Conservation (phyloP, 352 stramenopile genomes). For the Peronospora farinosa region DNA sequence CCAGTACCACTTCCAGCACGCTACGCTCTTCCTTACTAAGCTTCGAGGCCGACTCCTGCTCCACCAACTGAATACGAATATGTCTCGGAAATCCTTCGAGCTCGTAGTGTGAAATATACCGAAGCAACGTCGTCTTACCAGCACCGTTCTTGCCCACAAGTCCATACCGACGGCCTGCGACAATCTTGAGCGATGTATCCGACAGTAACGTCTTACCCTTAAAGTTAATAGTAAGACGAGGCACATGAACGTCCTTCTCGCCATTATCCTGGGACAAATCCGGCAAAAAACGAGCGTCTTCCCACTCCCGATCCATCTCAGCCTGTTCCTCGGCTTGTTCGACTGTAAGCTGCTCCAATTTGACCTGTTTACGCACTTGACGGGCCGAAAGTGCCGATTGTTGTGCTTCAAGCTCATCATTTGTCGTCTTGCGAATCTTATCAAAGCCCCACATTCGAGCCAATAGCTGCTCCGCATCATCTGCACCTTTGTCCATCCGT, state of each 20-base stretch:
- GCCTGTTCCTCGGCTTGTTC: constrained; percentile 52
- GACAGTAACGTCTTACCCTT: constrained; percentile 87
- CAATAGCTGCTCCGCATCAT: constrained; percentile 60
- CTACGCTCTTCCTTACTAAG: constrained; percentile 71
- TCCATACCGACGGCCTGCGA: constrained; percentile 81
- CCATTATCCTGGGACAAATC: constrained; percentile 74
- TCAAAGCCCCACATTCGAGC: constrained; percentile 85
- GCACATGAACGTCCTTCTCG: constrained; percentile 85
- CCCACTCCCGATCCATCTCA: constrained; percentile 70
- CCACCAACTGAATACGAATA: constrained; percentile 93
- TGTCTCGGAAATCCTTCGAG: constrained; percentile 95
- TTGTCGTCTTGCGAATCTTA: constrained; percentile 73
- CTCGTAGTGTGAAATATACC: constrained; percentile 93
- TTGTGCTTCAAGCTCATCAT: constrained; percentile 69
- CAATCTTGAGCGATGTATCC: constrained; percentile 84
- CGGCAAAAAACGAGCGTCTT: constrained; percentile 66
- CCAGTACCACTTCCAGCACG: constrained; percentile 92
- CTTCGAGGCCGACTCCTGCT: constrained; percentile 90
- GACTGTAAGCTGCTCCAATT: constrained; percentile 56
- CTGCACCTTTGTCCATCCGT: constrained; percentile 37
- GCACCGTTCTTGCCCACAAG: constrained; percentile 90
- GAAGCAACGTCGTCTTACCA: constrained; percentile 94
- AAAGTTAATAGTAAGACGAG: constrained; percentile 84
- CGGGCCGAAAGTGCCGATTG: constrained; percentile 69
- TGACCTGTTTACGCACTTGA: constrained; percentile 75